Evolutionary conservation across 257 asterid species (phyloP).

Genomic region (Salvia hispanica): DNA sequence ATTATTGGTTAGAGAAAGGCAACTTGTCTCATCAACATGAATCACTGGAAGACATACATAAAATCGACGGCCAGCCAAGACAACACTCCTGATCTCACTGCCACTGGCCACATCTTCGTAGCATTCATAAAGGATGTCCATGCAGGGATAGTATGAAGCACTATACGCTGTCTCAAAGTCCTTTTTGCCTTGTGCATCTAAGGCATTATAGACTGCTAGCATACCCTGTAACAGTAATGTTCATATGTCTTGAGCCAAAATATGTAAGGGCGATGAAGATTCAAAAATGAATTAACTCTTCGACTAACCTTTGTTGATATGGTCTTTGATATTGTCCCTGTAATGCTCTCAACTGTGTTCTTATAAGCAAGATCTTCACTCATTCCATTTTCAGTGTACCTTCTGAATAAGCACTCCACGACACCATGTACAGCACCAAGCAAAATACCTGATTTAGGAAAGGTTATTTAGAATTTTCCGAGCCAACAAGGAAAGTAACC

Average conservation of each 20-base stretch:
- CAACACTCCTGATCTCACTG: conserved; percentile 90
- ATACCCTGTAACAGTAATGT: conserved; percentile 62
- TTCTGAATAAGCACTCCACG: conserved; percentile 88
- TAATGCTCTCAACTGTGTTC: conserved; percentile 89
- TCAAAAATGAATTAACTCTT: neutral
- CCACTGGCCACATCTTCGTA: conserved; percentile 97
- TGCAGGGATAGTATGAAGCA: conserved; percentile 93
- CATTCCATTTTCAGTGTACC: conserved; percentile 95
- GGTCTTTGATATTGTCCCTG: conserved; percentile 81
- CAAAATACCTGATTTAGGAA: conserved; percentile 67
- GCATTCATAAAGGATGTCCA: conserved; percentile 95
- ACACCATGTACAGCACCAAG: conserved; percentile 98
- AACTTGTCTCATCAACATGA: neutral
- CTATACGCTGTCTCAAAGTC: conserved; percentile 86
- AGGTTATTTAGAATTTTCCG: conserved; percentile 19
- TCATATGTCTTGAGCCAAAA: neutral
- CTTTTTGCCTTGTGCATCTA: conserved; percentile 74
- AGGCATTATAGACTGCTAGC: conserved; percentile 80
- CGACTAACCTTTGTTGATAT: conserved; percentile 79
- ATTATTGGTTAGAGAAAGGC: neutral
- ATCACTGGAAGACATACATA: conserved; percentile 48
- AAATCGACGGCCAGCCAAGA: conserved; percentile 96
- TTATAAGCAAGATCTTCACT: conserved; percentile 87
- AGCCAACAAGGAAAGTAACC: neutral
- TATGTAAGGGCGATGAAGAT: neutral